These are phyloP conservation scores for Hypoxylon sp. DNA, from an alignment of 2,329 filamentous ascomycete species.

Conservation along the genomic window DNA sequence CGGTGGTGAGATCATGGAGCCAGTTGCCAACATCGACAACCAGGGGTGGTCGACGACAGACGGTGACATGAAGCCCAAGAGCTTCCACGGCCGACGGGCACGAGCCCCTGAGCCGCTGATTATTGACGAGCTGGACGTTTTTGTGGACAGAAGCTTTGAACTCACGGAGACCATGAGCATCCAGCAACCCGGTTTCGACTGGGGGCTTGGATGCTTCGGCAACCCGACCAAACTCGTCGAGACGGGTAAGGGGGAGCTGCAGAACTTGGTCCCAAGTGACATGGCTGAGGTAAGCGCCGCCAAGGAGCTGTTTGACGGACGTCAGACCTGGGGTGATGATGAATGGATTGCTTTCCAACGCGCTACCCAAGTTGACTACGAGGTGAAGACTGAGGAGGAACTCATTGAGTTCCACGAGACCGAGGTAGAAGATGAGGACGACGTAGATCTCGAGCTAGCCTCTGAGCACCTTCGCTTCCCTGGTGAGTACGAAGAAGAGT, in stretches of 20 bases:
- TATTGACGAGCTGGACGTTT: background rate
- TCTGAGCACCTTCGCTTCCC: background rate
- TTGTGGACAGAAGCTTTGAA: constrained; percentile 7
- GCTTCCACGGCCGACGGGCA: constrained; percentile 11
- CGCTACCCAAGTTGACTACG: background rate
- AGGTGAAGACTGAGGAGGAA: constrained; percentile 11
- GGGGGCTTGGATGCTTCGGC: constrained; percentile 33
- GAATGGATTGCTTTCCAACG: constrained; percentile 21
- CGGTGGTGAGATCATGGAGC: background rate
- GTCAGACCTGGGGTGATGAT: constrained; percentile 5
- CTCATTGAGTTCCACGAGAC: constrained; percentile 5
- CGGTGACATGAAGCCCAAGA: constrained; percentile 3
- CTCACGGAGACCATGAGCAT: background rate
- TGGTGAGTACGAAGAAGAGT: too few relatives aligned
- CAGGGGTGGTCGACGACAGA: constrained; percentile 18
- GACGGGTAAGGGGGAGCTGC: constrained; percentile 11
- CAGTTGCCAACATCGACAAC: constrained; percentile 11
- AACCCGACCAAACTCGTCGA: constrained; percentile 23
- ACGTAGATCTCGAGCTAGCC: background rate
- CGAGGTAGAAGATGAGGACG: background rate
- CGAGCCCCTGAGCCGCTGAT: constrained; percentile 5
- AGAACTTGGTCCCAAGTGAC: constrained; percentile 3
- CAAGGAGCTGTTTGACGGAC: constrained; percentile 15
- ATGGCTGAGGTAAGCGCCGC: constrained; percentile 11
- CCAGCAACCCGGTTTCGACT: constrained; percentile 24